Conservation (phyloP, 73 alveolate species). For the Paramecium octaurelia region DNA sequence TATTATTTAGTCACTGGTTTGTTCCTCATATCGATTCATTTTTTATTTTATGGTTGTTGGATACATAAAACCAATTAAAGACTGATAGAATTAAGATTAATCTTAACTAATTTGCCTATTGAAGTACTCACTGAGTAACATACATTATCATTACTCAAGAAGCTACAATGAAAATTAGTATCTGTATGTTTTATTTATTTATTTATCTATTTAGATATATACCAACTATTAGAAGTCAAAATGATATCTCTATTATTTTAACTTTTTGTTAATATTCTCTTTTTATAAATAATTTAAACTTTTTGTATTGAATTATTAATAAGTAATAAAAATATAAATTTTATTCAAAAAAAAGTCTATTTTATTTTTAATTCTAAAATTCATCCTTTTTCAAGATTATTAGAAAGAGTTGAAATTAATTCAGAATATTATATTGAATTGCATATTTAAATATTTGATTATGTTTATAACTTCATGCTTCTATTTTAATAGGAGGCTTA, state of each 20-base stretch:
- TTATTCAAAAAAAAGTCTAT: too few species aligned
- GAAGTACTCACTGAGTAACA: slow-evolving; percentile 1
- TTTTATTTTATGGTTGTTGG: neutral
- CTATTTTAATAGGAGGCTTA: neutral
- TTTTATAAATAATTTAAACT: too few species aligned
- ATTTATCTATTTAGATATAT: neutral
- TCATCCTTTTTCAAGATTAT: too few species aligned
- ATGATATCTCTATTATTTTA: too few species aligned
- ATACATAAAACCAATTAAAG: neutral
- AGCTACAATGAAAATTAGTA: neutral
- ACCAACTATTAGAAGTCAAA: too few species aligned
- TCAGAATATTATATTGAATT: neutral
- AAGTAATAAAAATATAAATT: too few species aligned
- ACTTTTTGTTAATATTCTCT: too few species aligned
- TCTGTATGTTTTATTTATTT: neutral
- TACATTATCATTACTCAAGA: neutral
- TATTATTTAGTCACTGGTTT: neutral
- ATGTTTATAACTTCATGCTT: neutral
- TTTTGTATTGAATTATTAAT: too few species aligned
- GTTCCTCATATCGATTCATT: neutral
- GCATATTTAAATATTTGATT: neutral
- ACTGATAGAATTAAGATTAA: neutral
- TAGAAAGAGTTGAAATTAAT: neutral
- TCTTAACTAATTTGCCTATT: neutral
- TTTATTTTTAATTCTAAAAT: too few species aligned